phyloP scores from a whole-genome alignment of 2,329 filamentous ascomycete species.

The Orbilia quercus region DNA sequence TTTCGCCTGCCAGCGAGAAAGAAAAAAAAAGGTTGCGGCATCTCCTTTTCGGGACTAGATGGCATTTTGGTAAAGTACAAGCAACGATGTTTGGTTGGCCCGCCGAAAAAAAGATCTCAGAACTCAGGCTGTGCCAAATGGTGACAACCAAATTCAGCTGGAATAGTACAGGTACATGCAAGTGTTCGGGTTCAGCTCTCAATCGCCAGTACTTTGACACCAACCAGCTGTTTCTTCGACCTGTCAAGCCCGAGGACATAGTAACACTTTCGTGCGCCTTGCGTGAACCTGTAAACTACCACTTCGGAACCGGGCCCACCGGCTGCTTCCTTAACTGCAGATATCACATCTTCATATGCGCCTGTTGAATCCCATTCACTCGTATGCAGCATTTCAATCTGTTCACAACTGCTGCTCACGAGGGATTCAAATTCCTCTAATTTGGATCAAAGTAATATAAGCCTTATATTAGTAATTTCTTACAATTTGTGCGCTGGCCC shows the following conservation, averaged over 20 bases:
- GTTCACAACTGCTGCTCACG: constrained; percentile 69
- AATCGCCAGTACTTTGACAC: constrained; percentile 79
- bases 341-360: constrained; percentile 75
- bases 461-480: constrained; percentile 36
- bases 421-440: constrained; percentile 77
- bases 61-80: constrained; percentile 40
- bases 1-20: constrained; percentile 15
- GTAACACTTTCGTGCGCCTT: constrained; percentile 71
- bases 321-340: constrained; percentile 66
- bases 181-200: constrained; percentile 69
- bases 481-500: constrained; percentile 11
- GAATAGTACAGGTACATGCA: neutral
- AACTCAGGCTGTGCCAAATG: constrained; percentile 17
- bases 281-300: constrained; percentile 50
- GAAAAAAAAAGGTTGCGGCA: constrained; percentile 20
- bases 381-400: constrained; percentile 74
- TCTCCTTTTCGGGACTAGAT: constrained; percentile 59
- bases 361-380: constrained; percentile 78
- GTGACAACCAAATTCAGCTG: constrained; percentile 24
- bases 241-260: constrained; percentile 77
- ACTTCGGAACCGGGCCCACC: constrained; percentile 40
- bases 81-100: constrained; percentile 32
- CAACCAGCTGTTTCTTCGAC: constrained; percentile 74
- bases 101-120: neutral
- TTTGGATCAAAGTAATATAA: constrained; percentile 15